These are phyloP conservation scores for Russula abietina DNA, from an alignment of 768 basidiomycete species.

Conservation along the genomic window DNA sequence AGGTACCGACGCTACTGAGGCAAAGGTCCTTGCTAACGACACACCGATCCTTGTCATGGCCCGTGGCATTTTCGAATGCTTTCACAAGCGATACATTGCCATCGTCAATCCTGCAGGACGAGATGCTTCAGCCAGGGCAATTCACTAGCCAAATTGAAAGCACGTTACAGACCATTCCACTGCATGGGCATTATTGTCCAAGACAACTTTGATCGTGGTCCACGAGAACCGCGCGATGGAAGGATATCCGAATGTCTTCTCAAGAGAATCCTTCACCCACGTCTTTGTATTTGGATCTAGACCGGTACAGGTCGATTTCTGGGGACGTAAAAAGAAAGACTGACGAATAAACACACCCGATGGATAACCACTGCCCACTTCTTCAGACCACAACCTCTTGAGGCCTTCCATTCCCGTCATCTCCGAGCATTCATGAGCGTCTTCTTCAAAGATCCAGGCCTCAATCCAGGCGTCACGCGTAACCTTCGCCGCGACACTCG, in stretches of 20 bases:
- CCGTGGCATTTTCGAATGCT: conserved; percentile 65
- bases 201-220: conserved; percentile 81
- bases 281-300: conserved; percentile 88
- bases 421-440: conserved; percentile 19
- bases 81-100: conserved; percentile 68
- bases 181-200: conserved; percentile 74
- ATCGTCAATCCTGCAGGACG: conserved; percentile 69
- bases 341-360: conserved; percentile 46
- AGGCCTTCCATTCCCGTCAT: background rate
- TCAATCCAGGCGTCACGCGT: conserved; percentile 89
- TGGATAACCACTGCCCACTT: conserved; percentile 85
- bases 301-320: background rate
- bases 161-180: conserved; percentile 68
- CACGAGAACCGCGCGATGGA: conserved; percentile 90
- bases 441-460: conserved; percentile 76
- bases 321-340: background rate
- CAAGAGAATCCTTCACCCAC: conserved; percentile 71
- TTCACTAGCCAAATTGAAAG: background rate
- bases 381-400: conserved; percentile 31
- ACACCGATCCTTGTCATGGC: conserved; percentile 70
- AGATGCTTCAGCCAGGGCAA: background rate
- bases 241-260: conserved; percentile 90
- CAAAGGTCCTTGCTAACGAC: conserved; percentile 67
- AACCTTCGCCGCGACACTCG: conserved; percentile 97
- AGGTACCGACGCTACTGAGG: conserved; percentile 58